Conservation (phyloP, 2,329 filamentous ascomycete genomes). For the Cladobotryum protrusum region DNA sequence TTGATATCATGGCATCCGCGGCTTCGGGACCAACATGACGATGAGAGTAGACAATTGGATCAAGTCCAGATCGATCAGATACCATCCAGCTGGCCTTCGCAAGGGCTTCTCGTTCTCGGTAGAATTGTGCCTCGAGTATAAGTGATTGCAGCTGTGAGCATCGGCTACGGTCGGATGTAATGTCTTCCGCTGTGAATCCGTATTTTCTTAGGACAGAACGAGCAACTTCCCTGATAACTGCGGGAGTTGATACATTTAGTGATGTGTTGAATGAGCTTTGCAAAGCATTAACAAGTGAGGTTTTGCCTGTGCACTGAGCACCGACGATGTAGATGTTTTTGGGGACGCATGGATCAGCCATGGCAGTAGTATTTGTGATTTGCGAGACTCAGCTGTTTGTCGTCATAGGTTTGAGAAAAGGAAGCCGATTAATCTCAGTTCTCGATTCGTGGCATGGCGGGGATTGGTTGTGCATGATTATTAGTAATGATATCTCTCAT, state of each 20-base stretch:
- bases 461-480: neutral
- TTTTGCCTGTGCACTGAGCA: constrained; percentile 40
- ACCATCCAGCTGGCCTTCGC: constrained; percentile 26
- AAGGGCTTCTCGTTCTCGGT: constrained; percentile 22
- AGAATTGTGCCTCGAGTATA: constrained; percentile 31
- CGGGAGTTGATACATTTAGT: constrained; percentile 12
- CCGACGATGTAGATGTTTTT: constrained; percentile 36
- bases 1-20: constrained; percentile 18
- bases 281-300: constrained; percentile 34
- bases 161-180: constrained; percentile 20
- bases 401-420: neutral
- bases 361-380: neutral
- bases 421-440: neutral
- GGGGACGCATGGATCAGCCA: neutral
- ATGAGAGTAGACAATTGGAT: constrained; percentile 35
- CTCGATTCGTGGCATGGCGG: neutral
- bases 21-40: constrained; percentile 23
- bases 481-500: neutral
- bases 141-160: constrained; percentile 30
- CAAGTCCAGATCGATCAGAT: constrained; percentile 37
- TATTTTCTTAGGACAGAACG: constrained; percentile 28
- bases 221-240: constrained; percentile 32
- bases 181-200: constrained; percentile 28
- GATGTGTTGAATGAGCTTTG: constrained; percentile 16
- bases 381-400: neutral